A percentile compares a stretch with the other conserved stretches of the same genome.
These are phyloP conservation scores for Claviceps arundinis DNA, from an alignment of 2,329 filamentous ascomycete species.

Conservation along the genomic window DNA sequence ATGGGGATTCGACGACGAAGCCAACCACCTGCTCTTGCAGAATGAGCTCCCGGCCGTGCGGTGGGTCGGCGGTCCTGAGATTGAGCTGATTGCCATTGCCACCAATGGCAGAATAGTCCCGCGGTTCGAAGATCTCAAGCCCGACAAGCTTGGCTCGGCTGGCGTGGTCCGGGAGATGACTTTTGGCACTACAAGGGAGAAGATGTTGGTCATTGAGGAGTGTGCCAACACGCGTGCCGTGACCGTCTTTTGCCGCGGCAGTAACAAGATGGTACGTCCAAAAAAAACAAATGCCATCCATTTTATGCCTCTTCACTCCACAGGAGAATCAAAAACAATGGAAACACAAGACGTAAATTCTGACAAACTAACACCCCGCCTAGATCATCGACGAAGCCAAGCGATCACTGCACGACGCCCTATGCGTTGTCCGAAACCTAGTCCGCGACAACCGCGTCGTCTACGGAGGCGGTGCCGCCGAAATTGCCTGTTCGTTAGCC, in stretches of 20 bases:
- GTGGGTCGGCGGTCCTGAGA: constrained; percentile 97
- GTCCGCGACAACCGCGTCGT: constrained; percentile 94
- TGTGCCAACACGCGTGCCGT: constrained; percentile 96
- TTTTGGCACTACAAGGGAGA: constrained; percentile 94
- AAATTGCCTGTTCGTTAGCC: constrained; percentile 92
- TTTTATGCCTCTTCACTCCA: too few species aligned
- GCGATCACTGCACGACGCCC: constrained; percentile 89
- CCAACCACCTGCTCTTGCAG: constrained; percentile 91
- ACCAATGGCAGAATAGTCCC: constrained; percentile 97
- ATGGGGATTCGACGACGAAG: constrained; percentile 99
- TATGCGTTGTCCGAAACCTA: constrained; percentile 94
- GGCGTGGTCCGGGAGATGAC: constrained; percentile 89
- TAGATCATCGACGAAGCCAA: constrained; percentile 98
- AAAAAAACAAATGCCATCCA: too few species aligned
- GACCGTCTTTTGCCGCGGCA: constrained; percentile 89
- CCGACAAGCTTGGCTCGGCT: constrained; percentile 81
- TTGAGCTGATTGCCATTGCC: constrained; percentile 95
- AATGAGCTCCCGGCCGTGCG: constrained; percentile 91
- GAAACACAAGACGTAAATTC: background rate
- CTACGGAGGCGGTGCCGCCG: constrained; percentile 90
- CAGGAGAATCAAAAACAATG: too few species aligned
- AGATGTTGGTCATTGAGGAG: constrained; percentile 99
- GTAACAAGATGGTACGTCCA: constrained; percentile 88
- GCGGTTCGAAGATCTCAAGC: constrained; percentile 83
- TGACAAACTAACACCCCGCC: background rate